A percentile compares a stretch with the other conserved stretches of the same genome.
These are phyloP conservation scores for Talaromyces liani DNA, from an alignment of 495 filamentous ascomycete genomes.

Conservation along the genomic window DNA sequence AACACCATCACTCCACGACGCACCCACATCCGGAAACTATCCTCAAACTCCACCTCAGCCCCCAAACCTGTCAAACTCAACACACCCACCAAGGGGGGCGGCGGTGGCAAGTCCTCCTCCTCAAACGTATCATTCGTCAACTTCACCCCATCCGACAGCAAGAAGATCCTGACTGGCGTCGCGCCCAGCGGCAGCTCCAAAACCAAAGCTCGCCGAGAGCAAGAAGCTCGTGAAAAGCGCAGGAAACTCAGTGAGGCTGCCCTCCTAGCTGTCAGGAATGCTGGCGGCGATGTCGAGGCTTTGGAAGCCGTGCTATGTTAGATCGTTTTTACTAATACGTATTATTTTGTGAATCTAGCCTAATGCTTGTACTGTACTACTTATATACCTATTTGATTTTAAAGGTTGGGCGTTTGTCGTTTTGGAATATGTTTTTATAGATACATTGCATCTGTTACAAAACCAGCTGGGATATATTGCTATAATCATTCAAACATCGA, in stretches of 20 bases:
- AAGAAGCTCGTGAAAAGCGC: slow-evolving; percentile 73
- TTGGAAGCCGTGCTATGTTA: slow-evolving; percentile 41
- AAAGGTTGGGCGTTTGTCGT: background rate
- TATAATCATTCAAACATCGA: background rate
- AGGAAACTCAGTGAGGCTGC: slow-evolving; percentile 69
- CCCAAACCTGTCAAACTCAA: slow-evolving; percentile 25
- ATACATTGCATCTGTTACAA: background rate
- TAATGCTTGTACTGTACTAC: background rate
- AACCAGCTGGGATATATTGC: background rate
- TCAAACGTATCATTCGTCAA: slow-evolving; percentile 74
- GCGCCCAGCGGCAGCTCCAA: slow-evolving; percentile 86
- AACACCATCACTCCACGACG: slow-evolving; percentile 18
- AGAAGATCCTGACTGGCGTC: slow-evolving; percentile 79
- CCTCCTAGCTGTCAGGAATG: slow-evolving; percentile 62
- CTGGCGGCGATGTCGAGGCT: slow-evolving; percentile 66
- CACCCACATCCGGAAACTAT: slow-evolving; percentile 29
- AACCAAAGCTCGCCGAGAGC: slow-evolving; percentile 85
- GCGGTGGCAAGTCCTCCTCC: slow-evolving; percentile 21
- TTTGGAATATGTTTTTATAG: background rate
- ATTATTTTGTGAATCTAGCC: background rate
- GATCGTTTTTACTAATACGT: background rate
- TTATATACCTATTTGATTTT: slow-evolving; percentile 8
- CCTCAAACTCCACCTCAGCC: slow-evolving; percentile 25
- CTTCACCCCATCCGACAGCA: slow-evolving; percentile 76
- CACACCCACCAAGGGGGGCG: slow-evolving; percentile 24